phyloP scores from a whole-genome alignment of 73 alveolate genomes.

The Uronychia setigera region DNA sequence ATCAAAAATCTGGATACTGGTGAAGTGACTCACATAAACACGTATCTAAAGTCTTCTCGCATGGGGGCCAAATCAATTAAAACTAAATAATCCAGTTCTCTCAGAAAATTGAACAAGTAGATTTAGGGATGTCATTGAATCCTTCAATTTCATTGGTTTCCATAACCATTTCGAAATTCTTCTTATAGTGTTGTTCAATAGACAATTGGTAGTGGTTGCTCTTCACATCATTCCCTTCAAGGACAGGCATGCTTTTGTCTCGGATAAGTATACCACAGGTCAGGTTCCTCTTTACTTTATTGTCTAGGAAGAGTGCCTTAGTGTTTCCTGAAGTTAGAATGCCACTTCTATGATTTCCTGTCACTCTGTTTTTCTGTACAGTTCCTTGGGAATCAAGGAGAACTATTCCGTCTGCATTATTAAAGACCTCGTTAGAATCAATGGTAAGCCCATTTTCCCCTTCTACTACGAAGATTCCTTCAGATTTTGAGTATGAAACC shows the following conservation, averaged over 20 bases:
- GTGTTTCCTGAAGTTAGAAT: conserved; percentile 80
- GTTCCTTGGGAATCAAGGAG: conserved; percentile 77
- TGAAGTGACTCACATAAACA: too few species aligned
- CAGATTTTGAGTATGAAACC: conserved; percentile 84
- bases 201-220: conserved; percentile 49
- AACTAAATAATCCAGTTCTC: too few species aligned
- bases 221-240: background rate
- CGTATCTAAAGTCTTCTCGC: too few species aligned
- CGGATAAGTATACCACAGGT: conserved; percentile 38
- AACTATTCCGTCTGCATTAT: conserved; percentile 95
- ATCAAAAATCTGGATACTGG: too few species aligned
- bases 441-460: conserved; percentile 81
- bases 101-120: conserved; percentile 50
- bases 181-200: conserved; percentile 48
- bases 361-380: conserved; percentile 76
- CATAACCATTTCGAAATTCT: conserved; percentile 2
- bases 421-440: conserved; percentile 81
- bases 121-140: conserved; percentile 46
- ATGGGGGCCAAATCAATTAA: too few species aligned
- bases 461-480: conserved; percentile 91
- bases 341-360: conserved; percentile 93
- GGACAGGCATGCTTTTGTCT: conserved; percentile 41
- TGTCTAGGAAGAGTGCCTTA: conserved; percentile 66
- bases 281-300: conserved; percentile 50
- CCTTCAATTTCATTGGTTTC: conserved; percentile 23